Percentiles rank a stretch among this genome's conserved stretches.
phyloP scores from a whole-genome alignment of 805 yeast genomes.

The Danielia reshetovae region DNA sequence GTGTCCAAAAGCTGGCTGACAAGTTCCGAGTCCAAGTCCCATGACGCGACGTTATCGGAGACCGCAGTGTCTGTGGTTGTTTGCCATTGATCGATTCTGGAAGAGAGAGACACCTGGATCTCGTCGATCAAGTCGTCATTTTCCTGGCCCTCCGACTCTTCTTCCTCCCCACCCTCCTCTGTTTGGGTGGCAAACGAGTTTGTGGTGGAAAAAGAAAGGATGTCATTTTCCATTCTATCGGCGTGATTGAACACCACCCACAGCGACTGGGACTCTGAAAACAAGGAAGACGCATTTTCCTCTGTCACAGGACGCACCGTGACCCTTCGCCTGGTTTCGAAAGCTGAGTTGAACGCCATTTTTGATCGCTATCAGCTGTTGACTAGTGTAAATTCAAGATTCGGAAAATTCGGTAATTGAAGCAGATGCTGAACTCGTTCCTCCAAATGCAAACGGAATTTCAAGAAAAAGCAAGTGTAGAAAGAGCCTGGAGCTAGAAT shows the following conservation, averaged over 20 bases:
- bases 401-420: too few relatives aligned
- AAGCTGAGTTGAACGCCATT: constrained; percentile 15
- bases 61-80: constrained; percentile 11
- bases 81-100: constrained; percentile 16
- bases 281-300: constrained; percentile 11
- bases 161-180: constrained; percentile 6
- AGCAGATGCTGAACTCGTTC: too few relatives aligned
- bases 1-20: constrained; percentile 9
- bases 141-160: constrained; percentile 1
- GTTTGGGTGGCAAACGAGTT: constrained; percentile 12
- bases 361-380: too few relatives aligned
- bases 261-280: constrained; percentile 17
- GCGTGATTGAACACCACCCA: constrained; percentile 18
- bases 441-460: too few relatives aligned
- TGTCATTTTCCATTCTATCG: constrained; percentile 11
- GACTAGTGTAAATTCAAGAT: too few relatives aligned
- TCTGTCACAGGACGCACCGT: constrained; percentile 8
- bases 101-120: constrained; percentile 10
- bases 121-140: constrained; percentile 10
- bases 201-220: constrained; percentile 15
- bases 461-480: too few relatives aligned
- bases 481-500: too few relatives aligned
- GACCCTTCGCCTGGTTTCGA: constrained; percentile 10
- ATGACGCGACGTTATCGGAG: constrained; percentile 16
- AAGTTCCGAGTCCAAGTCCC: constrained; percentile 18